Conservation (phyloP, 2,329 filamentous ascomycete species). For the Trichophyton rubrum region DNA sequence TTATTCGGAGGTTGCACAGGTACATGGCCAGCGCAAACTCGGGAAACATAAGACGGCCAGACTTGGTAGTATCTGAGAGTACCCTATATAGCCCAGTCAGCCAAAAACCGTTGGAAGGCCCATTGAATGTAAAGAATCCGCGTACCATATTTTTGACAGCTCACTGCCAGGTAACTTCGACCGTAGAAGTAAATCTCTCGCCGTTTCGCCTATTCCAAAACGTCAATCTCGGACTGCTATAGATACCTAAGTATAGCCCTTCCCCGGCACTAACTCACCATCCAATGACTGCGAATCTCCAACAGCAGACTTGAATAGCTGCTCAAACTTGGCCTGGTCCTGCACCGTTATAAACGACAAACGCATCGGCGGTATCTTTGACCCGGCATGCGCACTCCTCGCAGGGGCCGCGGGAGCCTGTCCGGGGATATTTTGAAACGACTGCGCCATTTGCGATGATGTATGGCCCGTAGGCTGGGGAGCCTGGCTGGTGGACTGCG, state of each 20-base stretch:
- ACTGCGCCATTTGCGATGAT: conserved; percentile 52
- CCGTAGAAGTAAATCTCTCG: conserved; percentile 73
- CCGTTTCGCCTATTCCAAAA: conserved; percentile 53
- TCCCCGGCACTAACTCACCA: conserved; percentile 34
- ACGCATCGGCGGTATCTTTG: conserved; percentile 84
- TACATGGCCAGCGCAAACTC: conserved; percentile 99
- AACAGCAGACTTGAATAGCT: conserved; percentile 89
- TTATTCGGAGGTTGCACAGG: conserved; percentile 85
- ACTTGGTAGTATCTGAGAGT: conserved; percentile 87
- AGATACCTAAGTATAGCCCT: not conserved
- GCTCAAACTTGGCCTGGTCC: conserved; percentile 95
- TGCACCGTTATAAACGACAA: conserved; percentile 90
- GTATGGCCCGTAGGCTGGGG: conserved; percentile 36
- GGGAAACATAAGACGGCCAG: conserved; percentile 89
- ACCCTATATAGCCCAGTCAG: conserved; percentile 46
- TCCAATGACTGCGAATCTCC: conserved; percentile 75
- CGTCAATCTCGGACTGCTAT: not conserved
- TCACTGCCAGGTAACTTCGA: conserved; percentile 80
- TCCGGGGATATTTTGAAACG: conserved; percentile 41
- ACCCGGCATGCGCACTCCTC: conserved; percentile 49
- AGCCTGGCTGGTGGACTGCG: not conserved
- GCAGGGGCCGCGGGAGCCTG: conserved; percentile 47
- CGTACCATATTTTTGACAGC: conserved; percentile 82
- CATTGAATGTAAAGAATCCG: not conserved
- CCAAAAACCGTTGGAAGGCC: not conserved